Conservation (phyloP, 305 asterid genomes). For the Rubia occidens region DNA sequence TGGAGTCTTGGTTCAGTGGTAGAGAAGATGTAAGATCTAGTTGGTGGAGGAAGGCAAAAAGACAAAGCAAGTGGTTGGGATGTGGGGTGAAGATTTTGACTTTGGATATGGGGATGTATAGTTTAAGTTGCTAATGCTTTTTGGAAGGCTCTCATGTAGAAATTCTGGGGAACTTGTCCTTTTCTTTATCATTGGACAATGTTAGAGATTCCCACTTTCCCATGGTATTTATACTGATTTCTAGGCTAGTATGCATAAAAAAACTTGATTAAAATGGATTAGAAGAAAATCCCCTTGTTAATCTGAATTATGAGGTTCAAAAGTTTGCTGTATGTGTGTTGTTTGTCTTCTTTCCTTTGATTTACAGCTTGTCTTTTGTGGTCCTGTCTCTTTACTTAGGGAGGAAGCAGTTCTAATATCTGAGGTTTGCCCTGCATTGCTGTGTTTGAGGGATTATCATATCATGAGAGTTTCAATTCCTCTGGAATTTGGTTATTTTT, state of each 20-base stretch:
- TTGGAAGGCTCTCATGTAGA: conserved; percentile 5
- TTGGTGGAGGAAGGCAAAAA: conserved; percentile 14
- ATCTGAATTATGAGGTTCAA: neutral
- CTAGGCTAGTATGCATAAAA: neutral
- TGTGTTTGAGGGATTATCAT: neutral
- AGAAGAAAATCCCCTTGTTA: neutral
- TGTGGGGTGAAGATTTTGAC: conserved; percentile 24
- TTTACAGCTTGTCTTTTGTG: neutral
- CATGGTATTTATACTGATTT: neutral
- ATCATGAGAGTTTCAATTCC: neutral
- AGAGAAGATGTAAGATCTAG: conserved; percentile 18
- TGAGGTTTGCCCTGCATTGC: neutral
- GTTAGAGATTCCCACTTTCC: conserved; percentile 22
- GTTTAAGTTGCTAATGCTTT: conserved; percentile 12
- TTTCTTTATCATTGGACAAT: conserved; percentile 22
- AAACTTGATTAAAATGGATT: neutral
- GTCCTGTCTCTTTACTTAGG: neutral
- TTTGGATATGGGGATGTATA: conserved; percentile 13
- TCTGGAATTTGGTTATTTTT: neutral
- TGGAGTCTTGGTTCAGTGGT: conserved; percentile 5
- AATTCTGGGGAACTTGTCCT: conserved; percentile 23
- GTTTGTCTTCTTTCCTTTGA: neutral
- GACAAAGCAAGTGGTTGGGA: conserved; percentile 29
- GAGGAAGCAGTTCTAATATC: conserved; percentile 3
- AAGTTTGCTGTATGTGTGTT: neutral